Evolutionary conservation across 2,329 filamentous ascomycete genomes (phyloP).

Genomic region (Cladosporium oxysporum): DNA sequence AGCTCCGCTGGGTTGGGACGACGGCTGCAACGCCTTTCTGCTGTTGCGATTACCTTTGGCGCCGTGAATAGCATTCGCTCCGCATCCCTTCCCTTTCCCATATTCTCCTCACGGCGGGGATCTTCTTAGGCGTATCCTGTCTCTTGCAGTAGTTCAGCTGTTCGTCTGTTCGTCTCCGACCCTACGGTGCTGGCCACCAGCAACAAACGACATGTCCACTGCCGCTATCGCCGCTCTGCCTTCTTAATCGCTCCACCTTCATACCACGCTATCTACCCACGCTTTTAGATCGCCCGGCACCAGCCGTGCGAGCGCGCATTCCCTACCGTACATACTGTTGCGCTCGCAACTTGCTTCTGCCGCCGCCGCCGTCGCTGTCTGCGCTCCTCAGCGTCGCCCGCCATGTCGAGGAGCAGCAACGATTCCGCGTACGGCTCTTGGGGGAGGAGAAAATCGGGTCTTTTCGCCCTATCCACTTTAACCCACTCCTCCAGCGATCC

Average conservation of each 20-base stretch:
- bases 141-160: neutral
- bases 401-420: constrained; percentile 33
- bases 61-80: constrained; percentile 11
- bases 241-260: constrained; percentile 2
- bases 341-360: neutral
- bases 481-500: constrained; percentile 28
- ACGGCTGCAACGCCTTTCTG: constrained; percentile 6
- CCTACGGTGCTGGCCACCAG: constrained; percentile 12
- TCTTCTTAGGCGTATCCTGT: neutral
- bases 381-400: neutral
- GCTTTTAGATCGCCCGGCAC: neutral
- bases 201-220: constrained; percentile 13
- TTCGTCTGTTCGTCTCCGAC: neutral
- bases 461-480: constrained; percentile 37
- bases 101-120: neutral
- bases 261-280: neutral
- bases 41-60: constrained; percentile 6
- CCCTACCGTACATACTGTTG: neutral
- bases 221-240: constrained; percentile 7
- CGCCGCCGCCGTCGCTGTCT: neutral
- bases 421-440: constrained; percentile 29
- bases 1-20: neutral
- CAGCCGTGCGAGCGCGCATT: constrained; percentile 6
- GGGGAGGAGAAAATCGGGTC: constrained; percentile 33
- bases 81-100: constrained; percentile 1